Evolutionary conservation across 352 stramenopile genomes (phyloP).

Genomic region (Globisporangium spinosum): DNA sequence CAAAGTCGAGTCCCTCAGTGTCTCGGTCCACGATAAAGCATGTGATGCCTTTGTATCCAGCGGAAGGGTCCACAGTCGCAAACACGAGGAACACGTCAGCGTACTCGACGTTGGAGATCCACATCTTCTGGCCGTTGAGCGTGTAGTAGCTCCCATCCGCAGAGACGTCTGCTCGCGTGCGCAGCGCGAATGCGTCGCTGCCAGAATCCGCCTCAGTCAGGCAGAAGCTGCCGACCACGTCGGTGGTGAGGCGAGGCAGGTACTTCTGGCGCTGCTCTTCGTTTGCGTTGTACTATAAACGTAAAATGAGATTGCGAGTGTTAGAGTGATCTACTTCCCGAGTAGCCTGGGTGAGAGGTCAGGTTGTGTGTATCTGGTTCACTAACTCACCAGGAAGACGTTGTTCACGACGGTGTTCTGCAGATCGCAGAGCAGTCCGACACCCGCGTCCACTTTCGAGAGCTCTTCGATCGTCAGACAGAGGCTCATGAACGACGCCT

Average conservation of each 20-base stretch:
- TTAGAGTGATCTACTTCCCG: not conserved
- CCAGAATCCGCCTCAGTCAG: slow-evolving; percentile 91
- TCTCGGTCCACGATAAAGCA: slow-evolving; percentile 93
- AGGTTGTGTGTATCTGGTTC: too few species aligned
- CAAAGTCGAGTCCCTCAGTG: slow-evolving; percentile 83
- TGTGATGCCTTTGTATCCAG: slow-evolving; percentile 95
- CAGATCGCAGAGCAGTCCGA: slow-evolving; percentile 94
- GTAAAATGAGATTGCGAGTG: not conserved
- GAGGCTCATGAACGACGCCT: slow-evolving; percentile 92
- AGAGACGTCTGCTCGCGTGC: slow-evolving; percentile 84
- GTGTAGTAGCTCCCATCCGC: slow-evolving; percentile 89
- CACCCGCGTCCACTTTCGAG: slow-evolving; percentile 91
- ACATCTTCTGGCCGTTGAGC: slow-evolving; percentile 93
- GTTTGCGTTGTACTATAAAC: slow-evolving; percentile 43
- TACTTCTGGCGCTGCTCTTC: slow-evolving; percentile 82
- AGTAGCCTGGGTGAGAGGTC: too few species aligned
- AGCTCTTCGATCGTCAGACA: slow-evolving; percentile 95
- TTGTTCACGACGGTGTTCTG: slow-evolving; percentile 95
- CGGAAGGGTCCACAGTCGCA: slow-evolving; percentile 81
- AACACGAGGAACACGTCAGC: slow-evolving; percentile 93
- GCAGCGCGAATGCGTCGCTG: slow-evolving; percentile 95
- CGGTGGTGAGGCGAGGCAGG: slow-evolving; percentile 58
- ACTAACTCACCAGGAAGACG: slow-evolving; percentile 67
- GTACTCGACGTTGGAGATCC: slow-evolving; percentile 94
- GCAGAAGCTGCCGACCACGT: slow-evolving; percentile 93